Evolutionary conservation across 2,329 filamentous ascomycete genomes (phyloP).

Genomic region (Monosporascus sp.): DNA sequence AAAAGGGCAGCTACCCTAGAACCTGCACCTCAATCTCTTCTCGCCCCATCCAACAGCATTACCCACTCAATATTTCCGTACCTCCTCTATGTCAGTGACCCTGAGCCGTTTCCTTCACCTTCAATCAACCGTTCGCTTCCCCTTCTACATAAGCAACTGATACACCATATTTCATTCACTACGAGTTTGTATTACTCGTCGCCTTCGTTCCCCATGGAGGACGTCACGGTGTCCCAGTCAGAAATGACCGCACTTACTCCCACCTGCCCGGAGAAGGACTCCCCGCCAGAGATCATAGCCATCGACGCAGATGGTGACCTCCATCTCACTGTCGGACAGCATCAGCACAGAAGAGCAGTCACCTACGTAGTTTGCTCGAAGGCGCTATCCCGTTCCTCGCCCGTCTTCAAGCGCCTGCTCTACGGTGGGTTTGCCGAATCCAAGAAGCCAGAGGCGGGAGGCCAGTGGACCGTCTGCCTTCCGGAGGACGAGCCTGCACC

Average conservation of each 20-base stretch:
- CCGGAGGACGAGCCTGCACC: slow-evolving; percentile 26
- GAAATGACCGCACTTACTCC: not conserved
- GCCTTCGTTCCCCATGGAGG: too few relatives aligned
- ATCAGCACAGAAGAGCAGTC: slow-evolving; percentile 3
- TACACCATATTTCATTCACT: too few relatives aligned
- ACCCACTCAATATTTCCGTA: too few relatives aligned
- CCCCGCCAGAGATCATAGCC: not conserved
- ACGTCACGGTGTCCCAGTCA: too few relatives aligned
- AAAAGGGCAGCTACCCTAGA: too few relatives aligned
- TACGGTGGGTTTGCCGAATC: slow-evolving; percentile 20
- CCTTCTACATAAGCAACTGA: too few relatives aligned
- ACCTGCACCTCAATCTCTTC: too few relatives aligned
- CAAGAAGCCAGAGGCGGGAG: slow-evolving; percentile 1
- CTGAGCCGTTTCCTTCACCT: too few relatives aligned
- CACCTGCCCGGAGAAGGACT: not conserved
- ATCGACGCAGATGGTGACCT: slow-evolving; percentile 18
- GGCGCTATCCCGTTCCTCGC: slow-evolving; percentile 16
- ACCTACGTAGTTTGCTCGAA: slow-evolving; percentile 18
- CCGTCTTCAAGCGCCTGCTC: slow-evolving; percentile 17
- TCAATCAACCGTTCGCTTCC: too few relatives aligned
- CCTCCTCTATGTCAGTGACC: too few relatives aligned
- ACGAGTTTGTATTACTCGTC: too few relatives aligned
- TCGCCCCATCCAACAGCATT: too few relatives aligned
- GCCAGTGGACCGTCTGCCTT: slow-evolving; percentile 19
- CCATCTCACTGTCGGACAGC: slow-evolving; percentile 8